These are phyloP conservation scores for Acanthamoeba culbertsoni DNA, from an alignment of 208 protist genomes.

Conservation along the genomic window DNA sequence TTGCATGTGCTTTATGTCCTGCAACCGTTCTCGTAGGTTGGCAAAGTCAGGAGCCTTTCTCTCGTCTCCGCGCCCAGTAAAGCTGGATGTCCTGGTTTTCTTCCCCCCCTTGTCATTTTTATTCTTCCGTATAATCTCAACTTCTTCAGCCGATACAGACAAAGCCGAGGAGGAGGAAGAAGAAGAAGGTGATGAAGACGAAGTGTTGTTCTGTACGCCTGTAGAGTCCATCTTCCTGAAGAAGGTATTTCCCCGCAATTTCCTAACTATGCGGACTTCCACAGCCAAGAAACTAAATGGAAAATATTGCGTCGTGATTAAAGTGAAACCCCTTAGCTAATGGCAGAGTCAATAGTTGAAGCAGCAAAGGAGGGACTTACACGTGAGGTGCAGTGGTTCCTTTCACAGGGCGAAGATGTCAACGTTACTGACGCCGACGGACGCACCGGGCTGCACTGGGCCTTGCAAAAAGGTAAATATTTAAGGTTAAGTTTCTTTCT, in stretches of 20 bases:
- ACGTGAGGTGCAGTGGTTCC: slow-evolving; percentile 24
- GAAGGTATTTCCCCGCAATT: too few species aligned
- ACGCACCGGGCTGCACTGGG: slow-evolving; percentile 24
- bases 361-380: slow-evolving; percentile 10
- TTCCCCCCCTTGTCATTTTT: not conserved
- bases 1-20: slow-evolving; percentile 17
- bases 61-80: not conserved
- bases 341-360: slow-evolving; percentile 38
- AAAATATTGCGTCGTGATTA: too few species aligned
- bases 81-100: not conserved
- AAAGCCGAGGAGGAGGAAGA: not conserved
- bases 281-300: not conserved
- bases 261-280: too few species aligned
- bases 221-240: too few species aligned
- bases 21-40: not conserved
- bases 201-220: too few species aligned
- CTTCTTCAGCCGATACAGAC: not conserved
- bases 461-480: not conserved
- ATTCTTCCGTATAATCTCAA: not conserved
- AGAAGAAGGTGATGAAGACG: not conserved
- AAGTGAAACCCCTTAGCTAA: too few species aligned
- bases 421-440: slow-evolving; percentile 18
- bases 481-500: too few species aligned
- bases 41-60: not conserved
- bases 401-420: slow-evolving; percentile 27